phyloP scores from a whole-genome alignment of 805 yeast genomes.

The Wickerhamiella allomyrinae region DNA sequence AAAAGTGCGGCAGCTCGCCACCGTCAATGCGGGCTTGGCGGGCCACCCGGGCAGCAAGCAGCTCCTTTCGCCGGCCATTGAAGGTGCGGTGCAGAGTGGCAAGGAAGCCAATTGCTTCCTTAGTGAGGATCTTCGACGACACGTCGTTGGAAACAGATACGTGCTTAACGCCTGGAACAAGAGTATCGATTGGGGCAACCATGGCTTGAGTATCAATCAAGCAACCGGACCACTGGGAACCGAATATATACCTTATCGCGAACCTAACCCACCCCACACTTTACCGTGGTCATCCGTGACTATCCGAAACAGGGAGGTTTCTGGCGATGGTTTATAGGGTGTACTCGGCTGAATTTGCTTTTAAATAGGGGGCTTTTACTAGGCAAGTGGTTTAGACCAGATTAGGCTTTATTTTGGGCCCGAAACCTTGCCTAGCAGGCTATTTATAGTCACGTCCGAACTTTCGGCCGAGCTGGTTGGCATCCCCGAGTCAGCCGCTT shows the following conservation, averaged over 20 bases:
- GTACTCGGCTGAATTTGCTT: too few relatives aligned
- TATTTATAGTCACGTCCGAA: too few relatives aligned
- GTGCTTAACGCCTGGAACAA: slow-evolving; percentile 38
- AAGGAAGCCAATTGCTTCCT: slow-evolving; percentile 50
- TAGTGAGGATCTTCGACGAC: slow-evolving; percentile 41
- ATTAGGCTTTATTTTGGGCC: too few relatives aligned
- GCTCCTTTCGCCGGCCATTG: slow-evolving; percentile 39
- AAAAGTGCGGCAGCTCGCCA: slow-evolving; percentile 53
- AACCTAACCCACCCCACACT: slow-evolving; percentile 3
- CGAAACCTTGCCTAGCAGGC: too few relatives aligned
- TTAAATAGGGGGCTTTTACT: too few relatives aligned
- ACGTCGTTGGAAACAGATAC: slow-evolving; percentile 36
- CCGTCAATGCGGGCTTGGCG: slow-evolving; percentile 44
- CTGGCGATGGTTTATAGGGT: too few relatives aligned
- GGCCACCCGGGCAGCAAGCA: slow-evolving; percentile 40
- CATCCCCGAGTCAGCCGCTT: too few relatives aligned
- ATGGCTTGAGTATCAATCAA: slow-evolving; percentile 4
- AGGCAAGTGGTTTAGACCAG: too few relatives aligned
- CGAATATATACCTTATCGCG: background rate
- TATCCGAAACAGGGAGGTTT: too few relatives aligned
- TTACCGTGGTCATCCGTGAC: too few relatives aligned
- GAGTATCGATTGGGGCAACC: slow-evolving; percentile 18
- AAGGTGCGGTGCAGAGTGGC: slow-evolving; percentile 55
- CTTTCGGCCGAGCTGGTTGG: too few relatives aligned
- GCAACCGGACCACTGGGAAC: background rate